Evolutionary conservation across 305 asterid species (phyloP).

Genomic region (Andrographis paniculata): DNA sequence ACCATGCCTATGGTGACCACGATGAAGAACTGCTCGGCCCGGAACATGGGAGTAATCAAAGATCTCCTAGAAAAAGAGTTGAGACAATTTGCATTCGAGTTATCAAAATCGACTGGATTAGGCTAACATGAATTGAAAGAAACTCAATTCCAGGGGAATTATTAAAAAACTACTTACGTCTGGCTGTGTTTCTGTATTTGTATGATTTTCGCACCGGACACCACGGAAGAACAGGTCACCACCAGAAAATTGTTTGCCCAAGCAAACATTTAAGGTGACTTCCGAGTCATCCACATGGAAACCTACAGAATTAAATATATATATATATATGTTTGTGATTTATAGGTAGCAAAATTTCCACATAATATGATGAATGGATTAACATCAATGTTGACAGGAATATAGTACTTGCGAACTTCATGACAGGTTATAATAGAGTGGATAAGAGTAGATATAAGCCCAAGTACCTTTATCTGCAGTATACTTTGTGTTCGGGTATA

Average conservation of each 20-base stretch:
- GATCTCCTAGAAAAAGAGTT: conserved; percentile 48
- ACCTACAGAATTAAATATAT: conserved; percentile 43
- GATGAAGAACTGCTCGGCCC: conserved; percentile 88
- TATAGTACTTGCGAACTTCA: too few species aligned
- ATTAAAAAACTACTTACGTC: conserved; percentile 45
- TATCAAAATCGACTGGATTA: too few species aligned
- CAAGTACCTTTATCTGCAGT: too few species aligned
- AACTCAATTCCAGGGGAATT: background rate
- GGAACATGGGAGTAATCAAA: conserved; percentile 71
- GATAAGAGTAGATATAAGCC: too few species aligned
- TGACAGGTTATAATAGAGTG: too few species aligned
- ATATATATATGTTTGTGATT: too few species aligned
- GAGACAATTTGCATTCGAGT: too few species aligned
- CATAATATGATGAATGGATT: too few species aligned
- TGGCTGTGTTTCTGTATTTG: conserved; percentile 71
- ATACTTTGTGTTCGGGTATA: too few species aligned
- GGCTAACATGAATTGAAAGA: too few species aligned
- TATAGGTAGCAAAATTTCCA: too few species aligned
- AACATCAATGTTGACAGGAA: too few species aligned
- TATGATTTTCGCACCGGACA: conserved; percentile 90
- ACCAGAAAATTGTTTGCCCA: conserved; percentile 88
- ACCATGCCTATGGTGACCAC: conserved; percentile 98
- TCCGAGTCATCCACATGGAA: conserved; percentile 99
- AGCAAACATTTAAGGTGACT: conserved; percentile 92
- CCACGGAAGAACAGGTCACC: conserved; percentile 97